Conservation (phyloP, 78 protist genomes). For the Speleostelium caveatum region DNA sequence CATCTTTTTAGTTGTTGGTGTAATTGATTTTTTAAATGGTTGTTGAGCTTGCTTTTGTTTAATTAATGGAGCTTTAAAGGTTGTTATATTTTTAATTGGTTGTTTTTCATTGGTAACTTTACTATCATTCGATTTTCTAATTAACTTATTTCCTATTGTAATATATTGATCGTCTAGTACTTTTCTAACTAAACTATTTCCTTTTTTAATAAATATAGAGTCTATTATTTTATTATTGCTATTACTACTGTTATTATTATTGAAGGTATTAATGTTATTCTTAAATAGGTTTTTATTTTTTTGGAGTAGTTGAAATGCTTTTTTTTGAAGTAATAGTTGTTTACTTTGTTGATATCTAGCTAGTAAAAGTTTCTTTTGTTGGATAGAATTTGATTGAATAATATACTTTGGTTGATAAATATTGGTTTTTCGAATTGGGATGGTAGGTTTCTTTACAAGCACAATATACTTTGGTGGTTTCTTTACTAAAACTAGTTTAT, state of each 20-base stretch:
- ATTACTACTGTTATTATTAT: no score
- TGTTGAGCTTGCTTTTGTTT: background rate
- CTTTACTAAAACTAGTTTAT: background rate
- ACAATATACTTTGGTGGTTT: background rate
- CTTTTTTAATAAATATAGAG: constrained; percentile 21
- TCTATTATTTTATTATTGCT: constrained; percentile 51
- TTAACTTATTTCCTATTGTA: constrained; percentile 20
- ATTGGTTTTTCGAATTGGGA: no score
- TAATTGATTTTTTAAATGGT: background rate
- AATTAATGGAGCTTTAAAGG: background rate
- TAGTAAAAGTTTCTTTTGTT: no score
- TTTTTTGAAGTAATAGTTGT: no score
- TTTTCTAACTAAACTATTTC: constrained; percentile 45
- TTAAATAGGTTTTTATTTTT: no score
- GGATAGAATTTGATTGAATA: no score
- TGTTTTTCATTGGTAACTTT: background rate
- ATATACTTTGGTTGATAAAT: no score
- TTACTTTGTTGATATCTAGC: no score
- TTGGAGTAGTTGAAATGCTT: no score
- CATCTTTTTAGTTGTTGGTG: background rate
- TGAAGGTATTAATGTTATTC: no score
- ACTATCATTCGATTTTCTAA: constrained; percentile 3
- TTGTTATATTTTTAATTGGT: background rate
- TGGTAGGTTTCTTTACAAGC: no score
- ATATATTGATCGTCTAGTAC: constrained; percentile 23